A percentile compares a stretch with the other conserved stretches of the same genome.
phyloP scores from a whole-genome alignment of 2,329 filamentous ascomycete genomes.

The Basipetospora chlamydospora region DNA sequence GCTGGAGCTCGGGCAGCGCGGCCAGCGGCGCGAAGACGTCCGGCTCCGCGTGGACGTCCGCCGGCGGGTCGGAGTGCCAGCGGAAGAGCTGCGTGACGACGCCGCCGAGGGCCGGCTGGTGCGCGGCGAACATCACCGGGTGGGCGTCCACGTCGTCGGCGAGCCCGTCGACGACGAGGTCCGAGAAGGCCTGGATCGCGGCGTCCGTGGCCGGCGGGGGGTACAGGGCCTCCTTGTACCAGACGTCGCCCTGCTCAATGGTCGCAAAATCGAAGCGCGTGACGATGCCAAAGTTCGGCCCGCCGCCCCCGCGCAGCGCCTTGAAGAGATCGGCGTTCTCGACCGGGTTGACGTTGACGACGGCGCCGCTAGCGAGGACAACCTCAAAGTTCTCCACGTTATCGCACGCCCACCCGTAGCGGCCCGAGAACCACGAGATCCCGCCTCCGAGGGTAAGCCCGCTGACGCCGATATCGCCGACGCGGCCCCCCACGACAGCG shows the following conservation, averaged over 20 bases:
- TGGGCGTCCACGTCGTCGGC: slow-evolving; percentile 5
- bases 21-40: slow-evolving; percentile 3
- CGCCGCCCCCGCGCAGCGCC: slow-evolving; percentile 39
- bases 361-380: slow-evolving; percentile 27
- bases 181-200: slow-evolving; percentile 9
- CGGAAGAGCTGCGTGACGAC: slow-evolving; percentile 11
- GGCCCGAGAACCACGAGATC: slow-evolving; percentile 13
- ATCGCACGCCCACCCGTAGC: slow-evolving; percentile 29
- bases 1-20: not conserved
- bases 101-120: slow-evolving; percentile 15
- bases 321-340: slow-evolving; percentile 39
- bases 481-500: slow-evolving; percentile 27
- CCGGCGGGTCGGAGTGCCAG: slow-evolving; percentile 4
- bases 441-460: slow-evolving; percentile 15
- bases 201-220: not conserved
- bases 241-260: slow-evolving; percentile 20
- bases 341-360: slow-evolving; percentile 24
- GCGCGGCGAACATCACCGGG: slow-evolving; percentile 15
- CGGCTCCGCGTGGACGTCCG: not conserved
- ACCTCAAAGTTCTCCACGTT: slow-evolving; percentile 27
- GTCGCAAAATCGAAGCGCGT: slow-evolving; percentile 29
- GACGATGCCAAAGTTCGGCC: slow-evolving; percentile 43
- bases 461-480: slow-evolving; percentile 17
- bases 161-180: slow-evolving; percentile 10
- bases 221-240: slow-evolving; percentile 14